These are phyloP conservation scores for Naganishia antarctica DNA, from an alignment of 768 basidiomycete genomes.

Conservation along the genomic window DNA sequence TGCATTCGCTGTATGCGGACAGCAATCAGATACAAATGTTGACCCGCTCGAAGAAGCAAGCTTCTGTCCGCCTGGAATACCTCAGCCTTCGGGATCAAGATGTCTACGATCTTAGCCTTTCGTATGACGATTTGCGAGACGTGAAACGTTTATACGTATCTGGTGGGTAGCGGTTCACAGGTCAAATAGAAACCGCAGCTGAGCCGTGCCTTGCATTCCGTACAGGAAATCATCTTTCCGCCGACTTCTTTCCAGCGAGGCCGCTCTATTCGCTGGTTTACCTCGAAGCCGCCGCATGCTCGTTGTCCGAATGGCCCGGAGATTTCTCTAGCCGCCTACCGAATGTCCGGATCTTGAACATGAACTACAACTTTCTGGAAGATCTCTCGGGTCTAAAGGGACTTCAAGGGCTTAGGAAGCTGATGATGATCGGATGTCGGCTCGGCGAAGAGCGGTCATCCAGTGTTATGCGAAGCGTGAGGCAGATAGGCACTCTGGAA, in stretches of 20 bases:
- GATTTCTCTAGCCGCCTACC: conserved; percentile 65
- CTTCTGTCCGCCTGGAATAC: conserved; percentile 72
- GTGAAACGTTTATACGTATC: conserved; percentile 92
- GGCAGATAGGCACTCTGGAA: conserved; percentile 72
- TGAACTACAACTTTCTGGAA: conserved; percentile 88
- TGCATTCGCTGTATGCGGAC: conserved; percentile 90
- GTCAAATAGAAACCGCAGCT: too few species aligned
- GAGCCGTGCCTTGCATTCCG: conserved; percentile 24
- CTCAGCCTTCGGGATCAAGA: conserved; percentile 84
- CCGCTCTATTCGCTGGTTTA: conserved; percentile 85
- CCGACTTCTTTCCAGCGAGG: conserved; percentile 54
- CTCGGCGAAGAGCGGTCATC: conserved; percentile 63
- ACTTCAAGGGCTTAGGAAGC: conserved; percentile 68
- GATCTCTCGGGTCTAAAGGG: conserved; percentile 69
- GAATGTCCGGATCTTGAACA: conserved; percentile 82
- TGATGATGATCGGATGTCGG: conserved; percentile 76
- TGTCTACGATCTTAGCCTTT: conserved; percentile 28
- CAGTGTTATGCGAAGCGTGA: conserved; percentile 65
- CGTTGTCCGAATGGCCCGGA: conserved; percentile 67
- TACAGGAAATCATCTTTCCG: conserved; percentile 45
- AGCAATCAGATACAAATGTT: conserved; percentile 57
- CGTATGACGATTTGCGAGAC: conserved; percentile 66
- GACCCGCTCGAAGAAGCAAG: conserved; percentile 45
- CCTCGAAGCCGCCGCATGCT: conserved; percentile 84
- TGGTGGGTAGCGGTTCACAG: conserved; percentile 68